These are phyloP conservation scores for Yamadazyma atmosphaerica DNA, from an alignment of 1,139 yeast genomes.

Conservation along the genomic window DNA sequence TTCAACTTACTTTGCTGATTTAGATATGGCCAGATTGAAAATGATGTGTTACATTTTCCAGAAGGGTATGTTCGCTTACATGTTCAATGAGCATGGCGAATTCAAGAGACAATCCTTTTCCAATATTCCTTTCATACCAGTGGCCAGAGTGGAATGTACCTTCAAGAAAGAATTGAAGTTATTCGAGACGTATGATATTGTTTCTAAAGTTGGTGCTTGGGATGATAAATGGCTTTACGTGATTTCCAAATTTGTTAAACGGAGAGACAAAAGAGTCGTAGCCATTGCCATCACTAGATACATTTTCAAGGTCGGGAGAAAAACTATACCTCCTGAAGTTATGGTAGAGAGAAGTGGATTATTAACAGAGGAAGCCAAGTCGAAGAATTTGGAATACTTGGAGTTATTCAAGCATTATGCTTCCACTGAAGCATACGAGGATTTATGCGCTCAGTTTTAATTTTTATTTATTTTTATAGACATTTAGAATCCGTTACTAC, in stretches of 20 bases:
- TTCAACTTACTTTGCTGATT: constrained; percentile 80
- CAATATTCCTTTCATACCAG: constrained; percentile 70
- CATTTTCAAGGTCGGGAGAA: constrained; percentile 67
- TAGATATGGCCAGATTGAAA: constrained; percentile 77
- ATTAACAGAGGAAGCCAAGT: constrained; percentile 51
- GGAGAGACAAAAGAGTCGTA: constrained; percentile 40
- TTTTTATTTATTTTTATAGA: constrained; percentile 2
- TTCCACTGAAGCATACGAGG: constrained; percentile 33
- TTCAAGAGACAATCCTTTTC: constrained; percentile 20
- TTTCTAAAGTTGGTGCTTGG: constrained; percentile 74
- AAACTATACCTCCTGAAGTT: constrained; percentile 66
- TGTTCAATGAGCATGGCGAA: constrained; percentile 41
- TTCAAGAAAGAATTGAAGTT: constrained; percentile 76
- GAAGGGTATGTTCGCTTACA: constrained; percentile 42
- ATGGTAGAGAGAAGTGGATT: constrained; percentile 59
- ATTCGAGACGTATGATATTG: constrained; percentile 56
- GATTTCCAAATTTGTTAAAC: constrained; percentile 56
- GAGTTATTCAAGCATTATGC: constrained; percentile 30
- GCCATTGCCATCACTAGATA: constrained; percentile 75
- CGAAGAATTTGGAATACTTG: constrained; percentile 32
- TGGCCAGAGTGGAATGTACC: constrained; percentile 68
- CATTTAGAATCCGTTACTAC: too few species aligned
- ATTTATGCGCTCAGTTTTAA: constrained; percentile 12
- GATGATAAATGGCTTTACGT: constrained; percentile 84
- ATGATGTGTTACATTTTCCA: constrained; percentile 58